Evolutionary conservation across 257 asterid genomes (phyloP).

Genomic region (Solanum okadae): DNA sequence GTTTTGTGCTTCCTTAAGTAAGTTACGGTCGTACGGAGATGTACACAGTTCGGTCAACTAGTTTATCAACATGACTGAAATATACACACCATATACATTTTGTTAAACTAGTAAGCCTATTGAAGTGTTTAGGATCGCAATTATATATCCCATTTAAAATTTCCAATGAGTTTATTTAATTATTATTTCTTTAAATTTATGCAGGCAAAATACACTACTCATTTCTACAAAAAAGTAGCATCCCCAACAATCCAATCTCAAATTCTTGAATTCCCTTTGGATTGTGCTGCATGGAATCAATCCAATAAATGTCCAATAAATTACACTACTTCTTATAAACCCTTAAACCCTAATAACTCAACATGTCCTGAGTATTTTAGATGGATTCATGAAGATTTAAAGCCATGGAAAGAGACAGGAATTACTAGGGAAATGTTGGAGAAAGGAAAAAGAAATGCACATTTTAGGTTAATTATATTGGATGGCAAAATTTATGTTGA

Average conservation of each 20-base stretch:
- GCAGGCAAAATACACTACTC: slow-evolving; percentile 23
- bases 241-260: not conserved
- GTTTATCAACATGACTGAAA: not conserved
- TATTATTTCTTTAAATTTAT: not conserved
- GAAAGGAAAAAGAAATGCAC: slow-evolving; percentile 41
- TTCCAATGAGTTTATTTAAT: not conserved
- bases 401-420: slow-evolving; percentile 49
- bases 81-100: not conserved
- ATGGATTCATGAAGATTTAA: slow-evolving; percentile 64
- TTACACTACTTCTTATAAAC: slow-evolving; percentile 21
- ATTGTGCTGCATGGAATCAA: slow-evolving; percentile 49
- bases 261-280: slow-evolving; percentile 18
- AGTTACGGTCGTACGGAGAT: not conserved
- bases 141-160: not conserved
- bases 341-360: slow-evolving; percentile 4
- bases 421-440: slow-evolving; percentile 37
- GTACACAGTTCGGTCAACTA: not conserved
- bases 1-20: not conserved
- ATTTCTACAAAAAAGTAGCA: slow-evolving; percentile 8
- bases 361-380: slow-evolving; percentile 67
- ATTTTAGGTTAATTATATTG: slow-evolving; percentile 37
- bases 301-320: slow-evolving; percentile 36
- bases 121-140: not conserved
- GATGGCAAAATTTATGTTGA: slow-evolving; percentile 57
- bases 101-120: not conserved